phyloP scores from a whole-genome alignment of 208 protist species.

The Entamoeba moshkovskii region DNA sequence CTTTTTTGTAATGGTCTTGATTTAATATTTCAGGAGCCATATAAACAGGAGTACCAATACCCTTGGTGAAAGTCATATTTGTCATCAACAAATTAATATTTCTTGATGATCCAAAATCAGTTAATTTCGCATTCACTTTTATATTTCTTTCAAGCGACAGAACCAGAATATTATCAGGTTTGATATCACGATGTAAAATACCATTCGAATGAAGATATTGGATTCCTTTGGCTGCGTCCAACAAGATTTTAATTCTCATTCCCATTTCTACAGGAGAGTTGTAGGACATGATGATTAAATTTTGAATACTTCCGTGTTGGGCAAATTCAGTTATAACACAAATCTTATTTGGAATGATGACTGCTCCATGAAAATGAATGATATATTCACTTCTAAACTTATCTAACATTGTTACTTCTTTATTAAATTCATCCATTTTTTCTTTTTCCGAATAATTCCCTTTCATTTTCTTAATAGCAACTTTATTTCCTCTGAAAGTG shows the following conservation, averaged over 20 bases:
- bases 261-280: not conserved
- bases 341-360: not conserved
- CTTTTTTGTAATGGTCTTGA: not conserved
- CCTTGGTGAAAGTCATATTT: not conserved
- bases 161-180: not conserved
- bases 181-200: not conserved
- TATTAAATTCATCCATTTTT: not conserved
- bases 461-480: not conserved
- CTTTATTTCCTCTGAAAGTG: not conserved
- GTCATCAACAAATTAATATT: not conserved
- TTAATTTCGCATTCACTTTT: not conserved
- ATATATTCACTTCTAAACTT: not conserved
- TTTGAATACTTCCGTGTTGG: not conserved
- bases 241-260: not conserved
- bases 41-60: not conserved
- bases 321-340: not conserved
- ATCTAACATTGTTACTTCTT: not conserved
- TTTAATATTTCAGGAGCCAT: not conserved
- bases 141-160: not conserved
- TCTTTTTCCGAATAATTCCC: not conserved
- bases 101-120: not conserved
- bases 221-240: not conserved
- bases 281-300: not conserved
- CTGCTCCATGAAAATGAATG: not conserved
- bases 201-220: not conserved